Base-by-base conservation (phyloP, 78 protist genomes). In the Ministeria vibrans region DNA sequence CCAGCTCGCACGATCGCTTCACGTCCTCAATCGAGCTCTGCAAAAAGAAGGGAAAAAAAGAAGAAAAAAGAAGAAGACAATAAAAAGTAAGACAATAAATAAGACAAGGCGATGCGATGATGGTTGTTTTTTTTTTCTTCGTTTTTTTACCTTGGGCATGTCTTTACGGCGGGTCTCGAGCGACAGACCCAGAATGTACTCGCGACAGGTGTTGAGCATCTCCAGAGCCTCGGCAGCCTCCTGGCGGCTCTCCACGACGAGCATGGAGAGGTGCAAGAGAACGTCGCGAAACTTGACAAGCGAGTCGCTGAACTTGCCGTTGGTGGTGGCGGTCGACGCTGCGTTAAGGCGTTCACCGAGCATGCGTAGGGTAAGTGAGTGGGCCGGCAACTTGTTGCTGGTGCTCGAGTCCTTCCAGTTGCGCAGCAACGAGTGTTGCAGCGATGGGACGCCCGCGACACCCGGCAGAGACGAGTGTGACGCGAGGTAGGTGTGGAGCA, bases 241-340 rank as follows among this genome's bases (percentile, higher is more conserved):
- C 27, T 77, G 45, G 46, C 49, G n/a, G 7, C n/a, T 66, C 28
- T 70, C 75, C 1, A 89, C 92, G 13, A 80, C 80, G 25, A 75
- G 36, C 41, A 93, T 43, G 44, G 85, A 74, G 36, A 84, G 18
- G 38, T 62, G 28, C 41, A 61, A 82, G 13, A 93, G 69, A 44
- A 91, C 83, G 53, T 0, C 27, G 42, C 34, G 30, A 80, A 95
- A 91, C 1, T 22, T 63, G 20, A 18, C 53, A 32, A 69, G 70
- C 27, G 98, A 94, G 13, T 87, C 96, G 9, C 15, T 18, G 69
- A 95, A 92, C 85, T 87, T 86, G 80, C 97, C 96, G 32, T 25
- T 68, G 34, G 95, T 92, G 39, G 85, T 79, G 15, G 90, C 53
- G 66, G 43, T 62, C 73, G 86, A 94, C 28, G 91, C 97, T 22